phyloP scores from a whole-genome alignment of 495 filamentous ascomycete species.

The Hypoxylon crocopeplum region DNA sequence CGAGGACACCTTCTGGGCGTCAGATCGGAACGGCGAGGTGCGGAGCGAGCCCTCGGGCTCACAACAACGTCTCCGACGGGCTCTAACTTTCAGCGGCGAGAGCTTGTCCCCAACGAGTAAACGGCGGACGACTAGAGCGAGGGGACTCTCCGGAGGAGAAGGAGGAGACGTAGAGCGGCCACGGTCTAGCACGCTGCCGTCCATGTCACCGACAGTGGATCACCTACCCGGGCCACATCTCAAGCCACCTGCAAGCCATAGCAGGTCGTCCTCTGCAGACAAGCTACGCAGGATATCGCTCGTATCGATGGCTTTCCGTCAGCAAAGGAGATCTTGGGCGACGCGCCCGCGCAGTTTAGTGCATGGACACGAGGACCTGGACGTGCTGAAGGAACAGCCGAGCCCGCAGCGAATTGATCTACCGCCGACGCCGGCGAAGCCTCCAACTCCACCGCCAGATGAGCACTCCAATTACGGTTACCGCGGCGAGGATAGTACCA shows the following conservation, averaged over 20 bases:
- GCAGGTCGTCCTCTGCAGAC: conserved; percentile 30
- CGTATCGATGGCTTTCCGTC: conserved; percentile 35
- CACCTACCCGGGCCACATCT: conserved; percentile 14
- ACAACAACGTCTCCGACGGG: conserved; percentile 33
- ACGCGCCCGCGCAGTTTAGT: conserved; percentile 38
- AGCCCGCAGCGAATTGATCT: conserved; percentile 9
- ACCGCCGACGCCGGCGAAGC: conserved; percentile 5
- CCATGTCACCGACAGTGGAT: conserved; percentile 30
- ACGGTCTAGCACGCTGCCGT: conserved; percentile 36
- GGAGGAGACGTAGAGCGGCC: conserved; percentile 35
- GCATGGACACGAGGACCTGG: conserved; percentile 25
- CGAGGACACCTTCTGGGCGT: conserved; percentile 52
- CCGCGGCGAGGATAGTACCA: neutral
- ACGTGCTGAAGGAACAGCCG: conserved; percentile 38
- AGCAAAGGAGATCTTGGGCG: conserved; percentile 24
- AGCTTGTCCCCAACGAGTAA: conserved; percentile 1
- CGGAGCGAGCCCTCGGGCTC: conserved; percentile 30
- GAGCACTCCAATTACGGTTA: conserved; percentile 9
- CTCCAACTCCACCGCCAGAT: neutral
- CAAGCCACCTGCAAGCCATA: conserved; percentile 24
- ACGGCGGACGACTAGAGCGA: conserved; percentile 22
- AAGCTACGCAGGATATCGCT: conserved; percentile 29
- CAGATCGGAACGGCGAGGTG: conserved; percentile 49
- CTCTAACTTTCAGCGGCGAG: conserved; percentile 31
- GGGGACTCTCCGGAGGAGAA: conserved; percentile 18